Conservation (phyloP, 2,329 filamentous ascomycete genomes). For the Calcarisporium arbuscula region DNA sequence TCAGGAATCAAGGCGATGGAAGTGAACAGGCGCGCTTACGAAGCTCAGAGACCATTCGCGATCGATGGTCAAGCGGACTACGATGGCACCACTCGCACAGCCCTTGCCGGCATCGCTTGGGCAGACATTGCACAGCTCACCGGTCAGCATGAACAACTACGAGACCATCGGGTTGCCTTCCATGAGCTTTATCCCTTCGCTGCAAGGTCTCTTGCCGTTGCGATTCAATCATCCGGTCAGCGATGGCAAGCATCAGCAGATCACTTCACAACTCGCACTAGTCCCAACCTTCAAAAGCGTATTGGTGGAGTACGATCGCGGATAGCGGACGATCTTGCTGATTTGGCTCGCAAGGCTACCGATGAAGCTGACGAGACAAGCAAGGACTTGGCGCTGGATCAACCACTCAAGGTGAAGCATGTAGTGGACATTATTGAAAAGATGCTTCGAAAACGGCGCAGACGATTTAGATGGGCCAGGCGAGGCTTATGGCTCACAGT, state of each 20-base stretch:
- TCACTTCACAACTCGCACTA: constrained; percentile 50
- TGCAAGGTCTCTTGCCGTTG: constrained; percentile 43
- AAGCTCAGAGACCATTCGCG: constrained; percentile 30
- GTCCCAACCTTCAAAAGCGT: constrained; percentile 43
- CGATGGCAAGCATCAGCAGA: constrained; percentile 56
- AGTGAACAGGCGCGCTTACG: constrained; percentile 60
- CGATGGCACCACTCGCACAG: constrained; percentile 15
- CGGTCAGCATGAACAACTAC: constrained; percentile 24
- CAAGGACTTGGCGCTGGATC: constrained; percentile 67
- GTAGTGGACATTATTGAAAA: constrained; percentile 74
- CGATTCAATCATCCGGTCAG: constrained; percentile 40
- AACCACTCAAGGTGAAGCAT: constrained; percentile 73
- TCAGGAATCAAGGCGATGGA: constrained; percentile 88
- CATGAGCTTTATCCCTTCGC: constrained; percentile 45
- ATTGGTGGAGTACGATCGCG: constrained; percentile 41
- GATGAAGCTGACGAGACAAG: constrained; percentile 77
- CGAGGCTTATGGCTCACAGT: constrained; percentile 73
- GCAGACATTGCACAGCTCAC: constrained; percentile 36
- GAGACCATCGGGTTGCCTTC: constrained; percentile 30
- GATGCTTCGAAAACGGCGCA: constrained; percentile 62
- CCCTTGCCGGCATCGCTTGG: constrained; percentile 27
- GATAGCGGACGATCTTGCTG: constrained; percentile 47
- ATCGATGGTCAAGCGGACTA: constrained; percentile 11
- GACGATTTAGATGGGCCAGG: constrained; percentile 66
- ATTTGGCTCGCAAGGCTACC: constrained; percentile 58